Evolutionary conservation across 148 eudicot species (phyloP).

Genomic region (Pouteria glomerata): DNA sequence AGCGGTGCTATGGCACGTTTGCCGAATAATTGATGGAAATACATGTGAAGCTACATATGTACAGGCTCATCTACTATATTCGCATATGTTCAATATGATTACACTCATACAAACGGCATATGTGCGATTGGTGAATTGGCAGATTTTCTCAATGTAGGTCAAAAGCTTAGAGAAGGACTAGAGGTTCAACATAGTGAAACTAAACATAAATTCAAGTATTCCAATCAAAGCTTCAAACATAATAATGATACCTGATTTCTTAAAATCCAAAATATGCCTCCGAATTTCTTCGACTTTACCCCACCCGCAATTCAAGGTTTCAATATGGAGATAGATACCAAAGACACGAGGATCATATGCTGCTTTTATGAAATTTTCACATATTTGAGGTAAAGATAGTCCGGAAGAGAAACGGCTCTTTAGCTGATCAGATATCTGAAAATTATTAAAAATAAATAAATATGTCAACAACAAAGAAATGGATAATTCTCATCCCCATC

Average conservation of each 20-base stretch:
- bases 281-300: constrained; percentile 91
- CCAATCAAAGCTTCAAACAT: neutral
- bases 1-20: neutral
- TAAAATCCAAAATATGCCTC: constrained; percentile 78
- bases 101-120: neutral
- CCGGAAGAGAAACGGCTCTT: constrained; percentile 65
- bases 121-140: neutral
- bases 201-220: neutral
- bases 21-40: neutral
- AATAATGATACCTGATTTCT: constrained; percentile 61
- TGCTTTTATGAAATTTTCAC: constrained; percentile 86
- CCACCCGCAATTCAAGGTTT: constrained; percentile 82
- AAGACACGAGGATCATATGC: constrained; percentile 92
- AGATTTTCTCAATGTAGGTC: neutral
- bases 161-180: neutral
- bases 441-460: neutral
- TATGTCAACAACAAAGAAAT: constrained; percentile 5
- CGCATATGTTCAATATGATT: neutral
- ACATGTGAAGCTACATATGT: neutral
- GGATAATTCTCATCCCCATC: neutral
- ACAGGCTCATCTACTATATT: neutral
- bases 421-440: constrained; percentile 82
- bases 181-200: neutral
- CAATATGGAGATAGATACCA: constrained; percentile 89
- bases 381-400: constrained; percentile 85